phyloP scores from a whole-genome alignment of 2,329 filamentous ascomycete genomes.

The Pseudopyricularia cyperi region DNA sequence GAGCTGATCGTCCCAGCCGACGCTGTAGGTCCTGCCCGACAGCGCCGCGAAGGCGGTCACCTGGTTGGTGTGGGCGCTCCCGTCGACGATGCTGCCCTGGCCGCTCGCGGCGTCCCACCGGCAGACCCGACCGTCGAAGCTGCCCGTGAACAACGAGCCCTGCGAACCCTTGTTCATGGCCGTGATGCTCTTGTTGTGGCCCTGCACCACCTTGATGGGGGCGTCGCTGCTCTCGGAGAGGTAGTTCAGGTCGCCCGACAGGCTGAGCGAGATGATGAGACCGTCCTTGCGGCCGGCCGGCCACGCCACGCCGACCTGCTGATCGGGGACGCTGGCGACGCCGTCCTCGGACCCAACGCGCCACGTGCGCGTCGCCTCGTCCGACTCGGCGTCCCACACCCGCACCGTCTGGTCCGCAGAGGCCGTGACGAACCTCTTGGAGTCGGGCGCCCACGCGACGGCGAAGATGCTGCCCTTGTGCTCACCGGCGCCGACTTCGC shows the following conservation, averaged over 20 bases:
- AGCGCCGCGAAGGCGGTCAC: conserved; percentile 60
- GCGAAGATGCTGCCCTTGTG: conserved; percentile 91
- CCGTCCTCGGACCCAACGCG: conserved; percentile 62
- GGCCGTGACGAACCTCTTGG: conserved; percentile 75
- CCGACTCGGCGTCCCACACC: conserved; percentile 80
- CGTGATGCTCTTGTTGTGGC: conserved; percentile 86
- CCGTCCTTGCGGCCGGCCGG: conserved; percentile 71
- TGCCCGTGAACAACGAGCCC: conserved; percentile 69
- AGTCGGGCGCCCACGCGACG: conserved; percentile 80
- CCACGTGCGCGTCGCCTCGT: conserved; percentile 71
- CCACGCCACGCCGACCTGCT: conserved; percentile 93
- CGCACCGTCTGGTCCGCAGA: conserved; percentile 92
- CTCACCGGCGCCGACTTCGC: conserved; percentile 47
- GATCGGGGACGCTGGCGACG: conserved; percentile 58
- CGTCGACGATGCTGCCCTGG: conserved; percentile 57
- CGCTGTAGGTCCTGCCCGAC: conserved; percentile 59
- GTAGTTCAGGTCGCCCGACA: conserved; percentile 85
- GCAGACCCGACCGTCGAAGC: conserved; percentile 79
- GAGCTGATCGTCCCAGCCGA: conserved; percentile 89
- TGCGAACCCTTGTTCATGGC: conserved; percentile 49
- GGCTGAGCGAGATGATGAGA: conserved; percentile 77
- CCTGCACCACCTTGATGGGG: conserved; percentile 62
- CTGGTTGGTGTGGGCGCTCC: conserved; percentile 74
- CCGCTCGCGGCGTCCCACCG: conserved; percentile 70
- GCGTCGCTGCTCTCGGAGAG: conserved; percentile 57